Base-by-base conservation (phyloP, 345 rosid genomes). In the Conringia planisiliqua region DNA sequence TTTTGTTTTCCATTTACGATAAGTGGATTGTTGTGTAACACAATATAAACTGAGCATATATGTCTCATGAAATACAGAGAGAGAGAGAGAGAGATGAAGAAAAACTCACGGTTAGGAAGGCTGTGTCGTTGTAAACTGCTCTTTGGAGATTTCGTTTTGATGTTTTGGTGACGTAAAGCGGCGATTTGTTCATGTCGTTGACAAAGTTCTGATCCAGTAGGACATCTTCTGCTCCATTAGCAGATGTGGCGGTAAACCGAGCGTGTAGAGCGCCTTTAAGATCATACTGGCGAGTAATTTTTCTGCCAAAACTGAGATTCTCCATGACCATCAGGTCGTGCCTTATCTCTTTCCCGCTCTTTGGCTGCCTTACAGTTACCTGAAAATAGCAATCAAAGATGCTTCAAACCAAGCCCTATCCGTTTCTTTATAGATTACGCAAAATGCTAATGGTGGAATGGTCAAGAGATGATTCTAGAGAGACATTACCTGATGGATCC, bases 291-390 rank as follows among this genome's bases (percentile, higher is more conserved):
- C 99, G 98, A 76, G 85, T 81, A 26, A 92, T 78, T 61, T 83
- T 89, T 59, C 89, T 78, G 33, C 91, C 86, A 29, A 84, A 95
- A 51, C 88, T 83, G 47, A 95, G 96, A 79, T 95, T 95, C 88
- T 95, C 99, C 96, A 95, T 95, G 62, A 95, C 96, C 98, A 92
- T 88, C 71, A 95, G 85, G 82, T 95, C 99, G 52, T 86, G 92
- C 27, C 88, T 79, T n/a, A 62, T 66, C 81, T 95, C 98, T 81
- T 88, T 95, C 39, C 99, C 98, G 10, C 83, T 70, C 79, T 89
- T 95, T 39, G 85, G 66, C 52, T 83, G 97, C 78, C 97, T 89
- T 79, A 84, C 71, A 33, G 82, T 86, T 52, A 95, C 99, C 99
- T 95, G 84, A 33, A 79, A 75, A 69, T 54, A 56, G 10, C 0